A percentile compares a stretch with the other conserved stretches of the same genome.
Evolutionary conservation across 306 rosid genomes (phyloP).

Genomic region (Sindora glabra): DNA sequence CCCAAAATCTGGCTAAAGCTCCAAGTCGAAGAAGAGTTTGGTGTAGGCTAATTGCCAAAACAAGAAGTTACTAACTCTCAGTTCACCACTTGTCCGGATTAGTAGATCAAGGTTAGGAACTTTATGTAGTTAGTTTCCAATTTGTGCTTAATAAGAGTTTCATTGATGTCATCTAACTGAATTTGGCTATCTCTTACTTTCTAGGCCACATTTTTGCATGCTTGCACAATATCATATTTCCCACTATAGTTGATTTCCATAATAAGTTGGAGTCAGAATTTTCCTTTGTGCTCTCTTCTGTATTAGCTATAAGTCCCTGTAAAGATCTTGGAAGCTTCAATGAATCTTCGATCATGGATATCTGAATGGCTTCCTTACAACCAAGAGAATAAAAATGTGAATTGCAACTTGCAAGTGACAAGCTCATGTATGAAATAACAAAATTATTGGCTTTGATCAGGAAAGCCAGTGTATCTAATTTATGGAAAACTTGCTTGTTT

Average conservation of each 20-base stretch:
- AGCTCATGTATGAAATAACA: too few species aligned
- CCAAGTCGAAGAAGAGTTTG: conserved; percentile 42
- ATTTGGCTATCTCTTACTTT: conserved; percentile 46
- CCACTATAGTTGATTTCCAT: conserved; percentile 74
- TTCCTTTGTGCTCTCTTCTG: conserved; percentile 41
- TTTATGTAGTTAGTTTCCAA: conserved; percentile 66
- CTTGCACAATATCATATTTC: conserved; percentile 70
- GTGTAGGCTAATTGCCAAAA: conserved; percentile 84
- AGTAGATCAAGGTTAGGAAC: conserved; percentile 69
- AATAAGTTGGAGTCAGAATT: conserved; percentile 46
- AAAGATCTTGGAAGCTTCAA: conserved; percentile 44
- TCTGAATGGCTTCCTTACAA: conserved; percentile 46
- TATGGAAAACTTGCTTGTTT: too few species aligned
- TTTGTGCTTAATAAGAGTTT: conserved; percentile 50
- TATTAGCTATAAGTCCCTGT: conserved; percentile 17
- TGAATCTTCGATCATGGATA: conserved; percentile 65
- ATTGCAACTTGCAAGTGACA: neutral
- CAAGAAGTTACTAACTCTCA: conserved; percentile 73
- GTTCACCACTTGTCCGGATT: conserved; percentile 76
- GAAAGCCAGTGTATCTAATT: too few species aligned
- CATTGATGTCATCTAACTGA: conserved; percentile 45
- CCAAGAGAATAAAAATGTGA: neutral
- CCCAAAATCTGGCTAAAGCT: conserved; percentile 79
- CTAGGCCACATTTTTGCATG: conserved; percentile 49
- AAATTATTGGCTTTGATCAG: too few species aligned